These are phyloP conservation scores for Coriolopsis trogii DNA, from an alignment of 1,284 basidiomycete genomes.

Conservation along the genomic window DNA sequence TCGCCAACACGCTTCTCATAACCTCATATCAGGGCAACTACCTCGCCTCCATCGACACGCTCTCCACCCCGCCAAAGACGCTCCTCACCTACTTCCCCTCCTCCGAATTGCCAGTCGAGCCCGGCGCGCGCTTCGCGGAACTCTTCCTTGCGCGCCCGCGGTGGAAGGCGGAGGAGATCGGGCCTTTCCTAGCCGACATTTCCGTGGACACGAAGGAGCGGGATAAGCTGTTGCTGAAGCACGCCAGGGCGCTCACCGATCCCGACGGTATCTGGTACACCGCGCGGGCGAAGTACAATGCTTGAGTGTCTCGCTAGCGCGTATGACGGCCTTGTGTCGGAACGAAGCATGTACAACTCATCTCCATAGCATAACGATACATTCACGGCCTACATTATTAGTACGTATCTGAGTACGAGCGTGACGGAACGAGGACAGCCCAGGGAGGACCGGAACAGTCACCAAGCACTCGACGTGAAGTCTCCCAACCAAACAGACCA, in stretches of 20 bases:
- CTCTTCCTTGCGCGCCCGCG: slow-evolving; percentile 78
- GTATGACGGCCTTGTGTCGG: no score
- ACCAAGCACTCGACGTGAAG: no score
- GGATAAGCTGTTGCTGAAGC: slow-evolving; percentile 86
- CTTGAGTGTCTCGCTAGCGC: not conserved
- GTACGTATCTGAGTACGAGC: no score
- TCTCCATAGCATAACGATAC: no score
- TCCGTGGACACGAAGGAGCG: slow-evolving; percentile 82
- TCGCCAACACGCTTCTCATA: not conserved
- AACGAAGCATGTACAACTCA: not conserved
- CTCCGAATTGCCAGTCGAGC: slow-evolving; percentile 70
- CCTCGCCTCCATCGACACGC: slow-evolving; percentile 44
- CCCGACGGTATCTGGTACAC: slow-evolving; percentile 72
- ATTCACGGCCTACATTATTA: no score
- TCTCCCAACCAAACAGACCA: no score
- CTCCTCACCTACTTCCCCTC: slow-evolving; percentile 73
- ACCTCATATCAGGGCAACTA: slow-evolving; percentile 67
- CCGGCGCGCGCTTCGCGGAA: slow-evolving; percentile 78
- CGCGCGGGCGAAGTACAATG: slow-evolving; percentile 46
- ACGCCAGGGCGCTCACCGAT: slow-evolving; percentile 77
- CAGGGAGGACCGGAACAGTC: no score
- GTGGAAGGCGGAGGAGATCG: slow-evolving; percentile 83
- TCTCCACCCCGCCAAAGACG: slow-evolving; percentile 29
- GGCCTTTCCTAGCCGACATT: slow-evolving; percentile 80
- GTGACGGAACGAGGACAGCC: no score